phyloP scores from a whole-genome alignment of 2,329 filamentous ascomycete species.

The Pseudogymnoascus sp. region DNA sequence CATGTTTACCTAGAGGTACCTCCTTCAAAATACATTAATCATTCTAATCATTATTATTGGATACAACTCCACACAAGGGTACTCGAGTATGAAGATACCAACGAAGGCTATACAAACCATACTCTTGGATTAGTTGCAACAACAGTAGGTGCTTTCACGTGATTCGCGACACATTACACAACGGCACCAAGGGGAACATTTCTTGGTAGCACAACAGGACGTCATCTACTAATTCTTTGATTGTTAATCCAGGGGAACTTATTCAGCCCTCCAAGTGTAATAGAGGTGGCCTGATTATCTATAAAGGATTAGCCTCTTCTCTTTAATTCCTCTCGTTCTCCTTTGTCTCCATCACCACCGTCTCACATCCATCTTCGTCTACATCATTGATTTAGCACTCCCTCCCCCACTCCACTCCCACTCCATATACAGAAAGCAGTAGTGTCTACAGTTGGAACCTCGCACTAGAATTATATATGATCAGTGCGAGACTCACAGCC shows the following conservation, averaged over 20 bases:
- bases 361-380: neutral
- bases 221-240: neutral
- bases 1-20: neutral
- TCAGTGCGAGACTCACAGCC: neutral
- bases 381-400: neutral
- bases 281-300: neutral
- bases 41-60: neutral
- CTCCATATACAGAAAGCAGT: neutral
- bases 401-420: neutral
- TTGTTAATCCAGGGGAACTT: constrained; percentile 1
- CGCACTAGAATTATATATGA: neutral
- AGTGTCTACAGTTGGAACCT: neutral
- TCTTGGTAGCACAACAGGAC: neutral
- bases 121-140: neutral
- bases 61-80: neutral
- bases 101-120: neutral
- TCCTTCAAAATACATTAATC: neutral
- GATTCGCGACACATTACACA: neutral
- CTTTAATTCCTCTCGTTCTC: neutral
- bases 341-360: neutral
- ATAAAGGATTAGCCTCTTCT: neutral
- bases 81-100: neutral
- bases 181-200: neutral
- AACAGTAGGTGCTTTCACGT: neutral
- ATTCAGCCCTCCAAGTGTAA: neutral